These are phyloP conservation scores for Coniferiporia weirii DNA, from an alignment of 1,284 basidiomycete genomes.

Conservation along the genomic window DNA sequence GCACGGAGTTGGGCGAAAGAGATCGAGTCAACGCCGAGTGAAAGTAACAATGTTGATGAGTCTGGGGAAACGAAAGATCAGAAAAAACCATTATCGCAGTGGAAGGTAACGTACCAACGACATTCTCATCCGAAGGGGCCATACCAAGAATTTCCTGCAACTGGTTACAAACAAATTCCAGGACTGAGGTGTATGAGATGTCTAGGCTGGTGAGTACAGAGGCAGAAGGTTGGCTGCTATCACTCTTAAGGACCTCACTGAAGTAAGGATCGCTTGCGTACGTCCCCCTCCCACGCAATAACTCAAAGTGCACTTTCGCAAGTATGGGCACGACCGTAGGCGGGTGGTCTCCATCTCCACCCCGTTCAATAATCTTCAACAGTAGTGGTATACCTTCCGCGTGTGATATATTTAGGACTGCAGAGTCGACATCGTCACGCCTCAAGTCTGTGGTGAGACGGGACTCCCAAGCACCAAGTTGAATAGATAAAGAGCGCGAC, in stretches of 20 bases:
- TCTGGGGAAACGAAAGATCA: not conserved
- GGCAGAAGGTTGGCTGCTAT: not conserved
- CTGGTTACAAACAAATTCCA: not conserved
- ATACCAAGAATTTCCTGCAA: constrained; percentile 9
- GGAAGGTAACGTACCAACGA: not conserved
- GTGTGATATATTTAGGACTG: constrained; percentile 21
- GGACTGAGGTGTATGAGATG: not conserved
- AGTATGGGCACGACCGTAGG: not conserved
- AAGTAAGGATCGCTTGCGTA: not conserved
- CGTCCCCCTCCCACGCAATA: constrained; percentile 18
- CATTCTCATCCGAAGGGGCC: not conserved
- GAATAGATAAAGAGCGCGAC: constrained; percentile 27
- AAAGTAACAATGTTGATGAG: constrained; percentile 10
- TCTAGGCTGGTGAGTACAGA: not conserved
- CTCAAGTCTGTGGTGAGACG: constrained; percentile 8
- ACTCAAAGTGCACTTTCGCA: not conserved
- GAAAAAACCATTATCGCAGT: not conserved
- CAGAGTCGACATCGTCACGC: not conserved
- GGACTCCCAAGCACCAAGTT: constrained; percentile 28
- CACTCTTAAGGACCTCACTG: not conserved
- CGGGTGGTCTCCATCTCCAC: not conserved
- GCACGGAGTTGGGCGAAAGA: constrained; percentile 14
- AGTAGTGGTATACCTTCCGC: constrained; percentile 24
- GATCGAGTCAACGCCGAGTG: constrained; percentile 17
- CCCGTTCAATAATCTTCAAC: not conserved